Conservation (phyloP, 2,329 filamentous ascomycete genomes). For the Ceratocystis ficicola region DNA sequence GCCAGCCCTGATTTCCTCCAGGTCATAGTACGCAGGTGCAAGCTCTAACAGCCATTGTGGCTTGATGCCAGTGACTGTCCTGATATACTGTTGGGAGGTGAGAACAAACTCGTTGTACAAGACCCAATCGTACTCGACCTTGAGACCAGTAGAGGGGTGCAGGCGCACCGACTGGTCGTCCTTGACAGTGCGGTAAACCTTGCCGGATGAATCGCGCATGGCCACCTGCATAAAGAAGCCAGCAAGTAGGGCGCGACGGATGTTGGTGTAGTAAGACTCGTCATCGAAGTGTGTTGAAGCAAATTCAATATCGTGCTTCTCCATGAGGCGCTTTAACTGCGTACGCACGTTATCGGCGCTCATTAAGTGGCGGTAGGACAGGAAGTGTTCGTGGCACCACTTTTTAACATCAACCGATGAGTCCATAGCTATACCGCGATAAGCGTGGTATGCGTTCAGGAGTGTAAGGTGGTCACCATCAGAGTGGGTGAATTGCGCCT, state of each 20-base stretch:
- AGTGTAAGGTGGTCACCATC: slow-evolving; percentile 94
- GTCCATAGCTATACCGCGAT: slow-evolving; percentile 56
- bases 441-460: slow-evolving; percentile 95
- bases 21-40: slow-evolving; percentile 82
- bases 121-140: slow-evolving; percentile 88
- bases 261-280: slow-evolving; percentile 97
- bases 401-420: slow-evolving; percentile 59
- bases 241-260: slow-evolving; percentile 76
- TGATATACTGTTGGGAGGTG: slow-evolving; percentile 95
- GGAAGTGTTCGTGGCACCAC: slow-evolving; percentile 96
- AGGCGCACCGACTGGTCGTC: slow-evolving; percentile 89
- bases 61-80: slow-evolving; percentile 81
- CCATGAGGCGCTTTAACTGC: slow-evolving; percentile 94
- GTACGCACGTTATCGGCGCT: slow-evolving; percentile 88
- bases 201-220: slow-evolving; percentile 77
- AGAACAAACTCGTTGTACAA: slow-evolving; percentile 97
- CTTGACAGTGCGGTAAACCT: slow-evolving; percentile 91
- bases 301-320: slow-evolving; percentile 74
- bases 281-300: slow-evolving; percentile 82
- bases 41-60: slow-evolving; percentile 96
- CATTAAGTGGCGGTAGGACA: slow-evolving; percentile 75
- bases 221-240: slow-evolving; percentile 99
- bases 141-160: slow-evolving; percentile 83
- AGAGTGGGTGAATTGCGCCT: slow-evolving; percentile 77
- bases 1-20: slow-evolving; percentile 69